Base-by-base conservation (phyloP, 2,329 filamentous ascomycete genomes). In the Fusarium albosuccineum region DNA sequence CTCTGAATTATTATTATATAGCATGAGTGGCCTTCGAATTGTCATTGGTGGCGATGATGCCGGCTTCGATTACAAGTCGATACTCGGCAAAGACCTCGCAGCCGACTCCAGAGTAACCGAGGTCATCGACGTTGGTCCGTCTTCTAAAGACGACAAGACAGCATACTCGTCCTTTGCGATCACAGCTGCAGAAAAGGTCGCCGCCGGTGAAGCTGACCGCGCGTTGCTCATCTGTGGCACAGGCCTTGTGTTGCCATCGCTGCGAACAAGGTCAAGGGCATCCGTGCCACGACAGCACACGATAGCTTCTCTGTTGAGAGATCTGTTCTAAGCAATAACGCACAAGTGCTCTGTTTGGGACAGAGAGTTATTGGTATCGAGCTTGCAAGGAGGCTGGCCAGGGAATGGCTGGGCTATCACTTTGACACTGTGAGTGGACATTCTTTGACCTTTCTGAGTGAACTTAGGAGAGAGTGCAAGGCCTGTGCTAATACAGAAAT, bases 251-350 rank as follows among this genome's bases (percentile, higher is more conserved):
- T 97, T 13, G 92, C 93, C 70, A 96, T 97, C 76, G 82, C 87
- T n/a, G 93, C 93, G 69, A 97, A 97, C 85, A 97, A 97, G 78
- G 89, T 96, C 65, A 89, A 89, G 57, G 92, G 93, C 7, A 88
- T 97, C 65, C 84, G 93, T 30, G 93, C 93, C 22, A 93, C 96
- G 22, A 96, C 93, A 9, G 93, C 93, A 1, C 93, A 97, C 77
- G 93, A 97, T 76, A 90, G 89, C 69, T 97, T 94, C 82, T 90
- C 86, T 57, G 92, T 97, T 5, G 93, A 97, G 84, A 83, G 92
- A 52, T 89, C 91, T 17, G 86, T 97, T 9, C 80, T 94, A 73
- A 93, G 90, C 81, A 97, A 96, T 78, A 90, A 97, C 76, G 92
- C 92, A 6, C 93, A 97, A 80, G 92, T 96, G 37, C 81, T 97